Conservation (phyloP, 371 early-diverging fungal species). For the Actinomortierella wolfii region DNA sequence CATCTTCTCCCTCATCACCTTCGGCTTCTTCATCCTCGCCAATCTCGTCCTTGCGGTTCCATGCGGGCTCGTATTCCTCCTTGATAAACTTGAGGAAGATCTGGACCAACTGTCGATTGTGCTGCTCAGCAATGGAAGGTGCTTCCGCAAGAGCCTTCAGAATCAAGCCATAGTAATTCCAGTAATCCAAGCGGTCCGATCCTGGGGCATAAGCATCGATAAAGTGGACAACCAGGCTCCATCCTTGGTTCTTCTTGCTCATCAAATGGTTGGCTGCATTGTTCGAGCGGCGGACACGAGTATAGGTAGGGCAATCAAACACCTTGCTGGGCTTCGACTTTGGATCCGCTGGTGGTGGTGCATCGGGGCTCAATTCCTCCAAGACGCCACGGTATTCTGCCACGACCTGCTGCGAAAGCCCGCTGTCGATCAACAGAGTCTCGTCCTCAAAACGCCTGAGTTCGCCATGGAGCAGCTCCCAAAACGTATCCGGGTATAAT, state of each 20-base stretch:
- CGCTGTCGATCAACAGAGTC: constrained; percentile 57
- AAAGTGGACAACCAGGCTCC: constrained; percentile 52
- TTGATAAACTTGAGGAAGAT: constrained; percentile 76
- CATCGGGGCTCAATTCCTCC: constrained; percentile 3
- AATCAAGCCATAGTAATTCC: constrained; percentile 75
- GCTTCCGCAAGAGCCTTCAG: constrained; percentile 70
- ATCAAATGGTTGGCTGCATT: constrained; percentile 50
- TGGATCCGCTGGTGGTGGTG: constrained; percentile 3
- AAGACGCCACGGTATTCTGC: constrained; percentile 21
- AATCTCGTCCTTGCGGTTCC: constrained; percentile 50
- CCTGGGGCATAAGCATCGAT: constrained; percentile 51
- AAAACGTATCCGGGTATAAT: constrained; percentile 58
- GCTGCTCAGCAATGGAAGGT: constrained; percentile 71
- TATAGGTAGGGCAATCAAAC: constrained; percentile 62
- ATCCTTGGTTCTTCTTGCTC: constrained; percentile 30
- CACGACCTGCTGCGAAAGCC: constrained; percentile 49
- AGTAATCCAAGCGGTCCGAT: constrained; percentile 68
- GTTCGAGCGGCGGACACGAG: constrained; percentile 47
- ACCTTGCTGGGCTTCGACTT: constrained; percentile 51
- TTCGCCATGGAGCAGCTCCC: constrained; percentile 65
- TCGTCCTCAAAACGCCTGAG: constrained; percentile 65
- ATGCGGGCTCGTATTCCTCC: constrained; percentile 57
- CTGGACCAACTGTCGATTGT: constrained; percentile 72
- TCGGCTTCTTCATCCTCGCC: constrained; percentile 47
- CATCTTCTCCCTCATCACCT: constrained; percentile 43